Percentiles rank a stretch among this genome's conserved stretches.
phyloP scores from a whole-genome alignment of 805 yeast genomes.

The Wickerhamomyces ciferrii region DNA sequence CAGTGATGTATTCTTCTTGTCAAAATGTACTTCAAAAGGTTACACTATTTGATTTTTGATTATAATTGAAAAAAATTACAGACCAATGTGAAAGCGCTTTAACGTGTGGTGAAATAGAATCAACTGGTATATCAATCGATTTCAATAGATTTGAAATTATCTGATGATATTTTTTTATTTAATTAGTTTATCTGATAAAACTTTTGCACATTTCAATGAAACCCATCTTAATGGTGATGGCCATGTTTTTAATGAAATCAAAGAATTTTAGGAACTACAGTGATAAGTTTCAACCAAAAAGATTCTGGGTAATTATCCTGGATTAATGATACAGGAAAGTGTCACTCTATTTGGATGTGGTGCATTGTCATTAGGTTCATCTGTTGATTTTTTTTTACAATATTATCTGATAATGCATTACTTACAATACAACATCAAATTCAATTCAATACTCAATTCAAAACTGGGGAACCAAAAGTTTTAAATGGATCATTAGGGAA shows the following conservation, averaged over 20 bases:
- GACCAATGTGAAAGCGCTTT: slow-evolving; percentile 23
- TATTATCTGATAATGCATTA: slow-evolving; percentile 46
- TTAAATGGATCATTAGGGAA: slow-evolving; percentile 23
- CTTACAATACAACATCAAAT: slow-evolving; percentile 49
- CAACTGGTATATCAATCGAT: slow-evolving; percentile 60
- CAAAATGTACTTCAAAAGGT: slow-evolving; percentile 62
- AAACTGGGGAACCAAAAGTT: slow-evolving; percentile 41
- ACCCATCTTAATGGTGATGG: slow-evolving; percentile 23
- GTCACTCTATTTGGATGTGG: slow-evolving; percentile 36
- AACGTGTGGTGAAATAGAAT: slow-evolving; percentile 43
- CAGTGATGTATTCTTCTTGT: slow-evolving; percentile 41
- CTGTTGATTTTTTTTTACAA: slow-evolving; percentile 49
- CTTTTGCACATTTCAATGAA: slow-evolving; percentile 15
- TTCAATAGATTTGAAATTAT: slow-evolving; percentile 62
- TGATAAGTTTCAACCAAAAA: slow-evolving; percentile 42
- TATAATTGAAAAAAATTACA: slow-evolving; percentile 54
- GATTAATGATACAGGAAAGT: slow-evolving; percentile 8
- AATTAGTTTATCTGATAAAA: slow-evolving; percentile 36
- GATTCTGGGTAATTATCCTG: slow-evolving; percentile 44
- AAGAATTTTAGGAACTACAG: slow-evolving; percentile 45
- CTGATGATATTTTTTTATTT: slow-evolving; percentile 71
- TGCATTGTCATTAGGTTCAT: slow-evolving; percentile 57
- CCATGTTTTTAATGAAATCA: slow-evolving; percentile 44
- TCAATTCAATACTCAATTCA: slow-evolving; percentile 47
- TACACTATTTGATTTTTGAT: slow-evolving; percentile 58